Evolutionary conservation across 2,329 filamentous ascomycete species (phyloP).

Genomic region (Akanthomyces uredinophilus): DNA sequence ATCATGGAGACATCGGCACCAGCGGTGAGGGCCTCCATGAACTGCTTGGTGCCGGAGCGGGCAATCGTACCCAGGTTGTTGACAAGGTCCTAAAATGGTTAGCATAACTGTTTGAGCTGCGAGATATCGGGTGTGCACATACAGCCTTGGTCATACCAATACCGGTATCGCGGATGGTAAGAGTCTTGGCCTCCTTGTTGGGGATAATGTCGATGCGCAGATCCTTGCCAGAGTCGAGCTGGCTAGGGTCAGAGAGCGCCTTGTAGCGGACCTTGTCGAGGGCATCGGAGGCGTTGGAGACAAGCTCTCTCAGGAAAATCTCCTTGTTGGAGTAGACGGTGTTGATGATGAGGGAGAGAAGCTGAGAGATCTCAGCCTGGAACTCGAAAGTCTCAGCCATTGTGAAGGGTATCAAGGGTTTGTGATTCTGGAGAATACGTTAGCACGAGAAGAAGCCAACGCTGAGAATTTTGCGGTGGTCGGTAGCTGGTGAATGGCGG

Average conservation of each 20-base stretch:
- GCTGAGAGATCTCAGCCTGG: slow-evolving; percentile 99
- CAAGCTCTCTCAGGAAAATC: slow-evolving; percentile 97
- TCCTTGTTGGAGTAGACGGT: slow-evolving; percentile 99
- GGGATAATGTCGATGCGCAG: slow-evolving; percentile 98
- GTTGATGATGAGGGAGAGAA: slow-evolving; percentile 99
- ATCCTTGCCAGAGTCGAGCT: slow-evolving; percentile 96
- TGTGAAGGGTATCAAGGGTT: slow-evolving; percentile 44
- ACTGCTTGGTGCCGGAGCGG: slow-evolving; percentile 99
- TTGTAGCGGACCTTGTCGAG: slow-evolving; percentile 99
- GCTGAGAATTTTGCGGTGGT: neutral
- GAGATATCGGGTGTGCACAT: slow-evolving; percentile 42
- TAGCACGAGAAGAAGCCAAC: slow-evolving; percentile 6
- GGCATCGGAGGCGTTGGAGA: slow-evolving; percentile 98
- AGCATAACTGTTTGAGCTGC: slow-evolving; percentile 23
- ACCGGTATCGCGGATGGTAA: slow-evolving; percentile 96
- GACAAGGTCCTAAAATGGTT: slow-evolving; percentile 74
- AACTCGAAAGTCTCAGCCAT: slow-evolving; percentile 99
- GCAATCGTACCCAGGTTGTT: slow-evolving; percentile 99
- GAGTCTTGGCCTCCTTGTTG: slow-evolving; percentile 93
- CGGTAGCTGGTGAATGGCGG: neutral
- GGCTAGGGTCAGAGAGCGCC: slow-evolving; percentile 91
- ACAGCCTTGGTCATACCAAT: slow-evolving; percentile 99
- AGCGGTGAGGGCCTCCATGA: slow-evolving; percentile 98
- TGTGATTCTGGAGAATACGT: slow-evolving; percentile 22
- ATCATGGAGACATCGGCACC: slow-evolving; percentile 99